Evolutionary conservation across 306 rosid species (phyloP), one percentile per base, ranked within the genome.

Genomic region (Prunus campanulata): DNA sequence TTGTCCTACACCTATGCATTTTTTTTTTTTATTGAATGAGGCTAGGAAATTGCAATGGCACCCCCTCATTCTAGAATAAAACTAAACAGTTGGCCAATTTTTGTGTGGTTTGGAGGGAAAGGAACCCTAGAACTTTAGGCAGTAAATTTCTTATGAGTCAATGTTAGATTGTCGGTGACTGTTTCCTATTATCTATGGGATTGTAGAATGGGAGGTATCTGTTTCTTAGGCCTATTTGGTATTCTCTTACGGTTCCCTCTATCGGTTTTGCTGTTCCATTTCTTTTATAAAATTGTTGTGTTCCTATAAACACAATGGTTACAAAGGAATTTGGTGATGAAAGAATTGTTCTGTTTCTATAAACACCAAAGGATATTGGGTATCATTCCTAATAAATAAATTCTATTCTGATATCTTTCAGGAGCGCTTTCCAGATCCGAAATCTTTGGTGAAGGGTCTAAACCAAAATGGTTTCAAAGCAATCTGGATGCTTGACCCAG

Each of bases 401-500:
- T 19, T 77, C 47, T 29, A 78, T 72, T 42, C 61, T 66, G 54
- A 73, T 79, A 66, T 72, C 72, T 81, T 87, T 76, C 92, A 93
- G 98, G 89, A 88, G 75, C 88, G 82, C 62, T 91, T 93, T 78
- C 83, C 74, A 64, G 91, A 90, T 85, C 93, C 98, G 11, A 87
- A 87, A 74, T 85, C 96, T 68, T 84, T 90, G 69, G 93, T 67
- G 42, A 75, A 79, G 63, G 86, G 77, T 76, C 97, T 94, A 62
- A 92, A 84, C 77, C 50, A 82, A 71, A 82, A 78, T 77, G 97
- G 98, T 82, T 90, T 90, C 82, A 94, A 90, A 82, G 98, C 94
- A 74, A 83, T 91, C 82, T 94, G 97, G 97, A 94, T 91, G 96
- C 97, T 94, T 65, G 97, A 91, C 78, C 97, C 98, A 39, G 96